A percentile compares a stretch with the other conserved stretches of the same genome.
Conservation (phyloP, 345 rosid genomes). For the Trapa incisa region DNA sequence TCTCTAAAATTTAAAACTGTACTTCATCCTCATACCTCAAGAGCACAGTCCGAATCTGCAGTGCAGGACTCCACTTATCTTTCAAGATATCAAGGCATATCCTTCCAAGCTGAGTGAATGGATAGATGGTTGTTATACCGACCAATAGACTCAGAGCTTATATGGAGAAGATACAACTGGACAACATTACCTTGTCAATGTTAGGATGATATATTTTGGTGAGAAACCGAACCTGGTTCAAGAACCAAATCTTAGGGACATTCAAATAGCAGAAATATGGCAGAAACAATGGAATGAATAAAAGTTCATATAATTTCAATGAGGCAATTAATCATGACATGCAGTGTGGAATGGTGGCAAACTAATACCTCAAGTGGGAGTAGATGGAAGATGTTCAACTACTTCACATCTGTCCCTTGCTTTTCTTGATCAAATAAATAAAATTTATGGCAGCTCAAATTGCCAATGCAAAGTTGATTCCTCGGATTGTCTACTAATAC, state of each 20-base stretch:
- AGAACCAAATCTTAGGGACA: neutral
- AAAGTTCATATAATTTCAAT: neutral
- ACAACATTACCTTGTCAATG: conserved; percentile 69
- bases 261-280: neutral
- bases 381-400: neutral
- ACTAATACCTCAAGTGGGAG: neutral
- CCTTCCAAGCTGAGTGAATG: conserved; percentile 69
- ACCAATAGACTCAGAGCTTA: neutral
- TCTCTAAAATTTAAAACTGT: neutral
- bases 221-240: conserved; percentile 85
- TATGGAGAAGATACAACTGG: neutral
- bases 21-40: conserved; percentile 46
- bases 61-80: conserved; percentile 99
- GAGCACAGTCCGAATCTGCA: conserved; percentile 94
- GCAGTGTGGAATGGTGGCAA: neutral
- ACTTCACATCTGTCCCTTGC: neutral
- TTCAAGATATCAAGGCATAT: conserved; percentile 97
- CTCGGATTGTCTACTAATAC: neutral
- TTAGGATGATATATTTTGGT: conserved; percentile 98
- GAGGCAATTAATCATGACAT: neutral
- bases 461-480: no score
- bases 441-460: neutral
- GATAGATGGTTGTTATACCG: conserved; percentile 7
- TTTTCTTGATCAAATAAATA: no score
- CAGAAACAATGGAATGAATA: neutral